Evolutionary conservation across 225 moss, liverwort and hornwort genomes (phyloP).

Genomic region (Takakia lepidozioides): DNA sequence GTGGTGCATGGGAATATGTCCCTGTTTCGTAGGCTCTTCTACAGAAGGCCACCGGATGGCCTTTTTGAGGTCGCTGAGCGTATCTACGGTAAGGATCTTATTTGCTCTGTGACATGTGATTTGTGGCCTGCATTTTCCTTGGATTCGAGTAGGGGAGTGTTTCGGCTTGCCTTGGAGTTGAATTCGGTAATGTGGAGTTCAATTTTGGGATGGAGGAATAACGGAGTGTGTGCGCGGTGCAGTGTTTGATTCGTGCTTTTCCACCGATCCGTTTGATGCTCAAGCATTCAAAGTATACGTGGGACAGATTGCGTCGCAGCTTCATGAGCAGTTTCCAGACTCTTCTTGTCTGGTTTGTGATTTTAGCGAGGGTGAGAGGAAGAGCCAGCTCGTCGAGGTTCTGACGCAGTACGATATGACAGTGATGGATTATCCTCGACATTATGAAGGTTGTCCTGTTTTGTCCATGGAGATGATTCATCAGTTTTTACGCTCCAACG

Average conservation of each 20-base stretch:
- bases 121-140: too few relatives aligned
- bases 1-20: constrained; percentile 93
- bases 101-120: too few relatives aligned
- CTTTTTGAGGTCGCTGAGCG: constrained; percentile 95
- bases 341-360: constrained; percentile 93
- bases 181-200: background rate
- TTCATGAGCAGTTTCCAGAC: constrained; percentile 94
- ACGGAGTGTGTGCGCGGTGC: too few relatives aligned
- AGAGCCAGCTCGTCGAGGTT: constrained; percentile 93
- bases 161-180: too few relatives aligned
- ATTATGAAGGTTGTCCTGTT: constrained; percentile 93
- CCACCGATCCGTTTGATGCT: constrained; percentile 92
- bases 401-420: constrained; percentile 97
- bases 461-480: constrained; percentile 99
- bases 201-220: background rate
- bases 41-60: constrained; percentile 97
- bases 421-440: constrained; percentile 97
- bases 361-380: constrained; percentile 99
- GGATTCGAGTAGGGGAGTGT: too few relatives aligned
- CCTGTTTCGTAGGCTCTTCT: constrained; percentile 91
- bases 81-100: constrained; percentile 90
- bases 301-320: constrained; percentile 85
- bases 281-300: constrained; percentile 94
- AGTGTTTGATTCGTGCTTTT: constrained; percentile 99
- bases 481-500: constrained; percentile 96